Conservation (phyloP, 306 rosid species). For the Castanea mollissima region DNA sequence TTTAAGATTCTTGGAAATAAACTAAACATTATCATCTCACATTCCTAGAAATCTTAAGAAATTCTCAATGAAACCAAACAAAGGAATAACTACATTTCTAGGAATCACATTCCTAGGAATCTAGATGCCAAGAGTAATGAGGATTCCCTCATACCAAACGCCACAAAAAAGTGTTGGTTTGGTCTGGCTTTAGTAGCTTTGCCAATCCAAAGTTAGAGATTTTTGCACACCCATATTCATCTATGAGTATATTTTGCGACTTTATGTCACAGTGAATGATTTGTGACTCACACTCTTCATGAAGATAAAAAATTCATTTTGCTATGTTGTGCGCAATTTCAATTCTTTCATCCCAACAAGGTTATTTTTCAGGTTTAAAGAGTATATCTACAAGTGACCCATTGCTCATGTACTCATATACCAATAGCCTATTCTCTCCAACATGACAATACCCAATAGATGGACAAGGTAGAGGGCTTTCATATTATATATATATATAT, state of each 20-base stretch:
- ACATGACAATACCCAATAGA: neutral
- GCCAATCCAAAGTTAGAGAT: neutral
- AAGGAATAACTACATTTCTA: no score
- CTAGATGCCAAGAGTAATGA: no score
- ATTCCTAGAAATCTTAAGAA: no score
- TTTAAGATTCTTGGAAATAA: no score
- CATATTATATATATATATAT: no score
- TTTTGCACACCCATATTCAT: neutral
- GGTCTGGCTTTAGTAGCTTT: neutral
- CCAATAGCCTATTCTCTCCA: neutral
- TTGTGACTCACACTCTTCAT: neutral
- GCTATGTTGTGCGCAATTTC: neutral
- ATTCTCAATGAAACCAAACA: no score
- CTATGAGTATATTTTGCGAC: neutral
- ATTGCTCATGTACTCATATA: neutral
- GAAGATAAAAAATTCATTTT: neutral
- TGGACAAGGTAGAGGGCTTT: no score
- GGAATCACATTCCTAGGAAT: no score
- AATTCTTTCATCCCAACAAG: neutral
- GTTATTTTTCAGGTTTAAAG: neutral
- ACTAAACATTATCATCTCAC: no score
- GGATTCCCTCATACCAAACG: no score
- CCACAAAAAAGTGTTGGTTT: neutral
- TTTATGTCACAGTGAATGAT: conserved; percentile 3
- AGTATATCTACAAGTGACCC: neutral